These are phyloP conservation scores for Fusarium bactridioides DNA, from an alignment of 2,329 filamentous ascomycete genomes.

Conservation along the genomic window DNA sequence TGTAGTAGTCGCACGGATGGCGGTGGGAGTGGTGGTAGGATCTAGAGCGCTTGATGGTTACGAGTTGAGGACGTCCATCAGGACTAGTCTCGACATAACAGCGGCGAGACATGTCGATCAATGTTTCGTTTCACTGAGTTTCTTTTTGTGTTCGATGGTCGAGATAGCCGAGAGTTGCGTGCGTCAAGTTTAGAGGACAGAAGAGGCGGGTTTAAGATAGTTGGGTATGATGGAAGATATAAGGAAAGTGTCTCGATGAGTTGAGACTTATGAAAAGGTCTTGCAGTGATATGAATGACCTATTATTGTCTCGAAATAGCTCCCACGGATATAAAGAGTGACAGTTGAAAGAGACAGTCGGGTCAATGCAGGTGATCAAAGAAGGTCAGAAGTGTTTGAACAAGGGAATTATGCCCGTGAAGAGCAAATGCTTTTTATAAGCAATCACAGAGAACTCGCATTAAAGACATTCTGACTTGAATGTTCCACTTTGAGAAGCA, in stretches of 20 bases:
- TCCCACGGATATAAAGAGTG: conserved; percentile 31
- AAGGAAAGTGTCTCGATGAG: conserved; percentile 14
- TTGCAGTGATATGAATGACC: conserved; percentile 31
- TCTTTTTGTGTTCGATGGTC: background rate
- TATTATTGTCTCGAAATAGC: conserved; percentile 33
- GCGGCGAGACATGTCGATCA: conserved; percentile 46
- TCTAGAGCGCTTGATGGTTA: conserved; percentile 51
- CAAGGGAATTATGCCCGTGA: conserved; percentile 5
- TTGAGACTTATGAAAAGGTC: background rate
- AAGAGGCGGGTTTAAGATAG: background rate
- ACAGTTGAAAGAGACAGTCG: conserved; percentile 33
- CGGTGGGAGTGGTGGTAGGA: conserved; percentile 47
- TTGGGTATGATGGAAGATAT: conserved; percentile 7
- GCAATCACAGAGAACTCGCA: background rate
- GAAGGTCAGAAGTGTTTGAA: conserved; percentile 32
- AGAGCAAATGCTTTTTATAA: conserved; percentile 13
- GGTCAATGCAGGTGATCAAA: conserved; percentile 43
- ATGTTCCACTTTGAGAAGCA: conserved; percentile 18
- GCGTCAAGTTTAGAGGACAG: background rate
- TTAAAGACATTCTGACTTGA: background rate
- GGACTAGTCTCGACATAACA: conserved; percentile 49
- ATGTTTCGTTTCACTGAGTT: background rate
- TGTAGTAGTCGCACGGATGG: conserved; percentile 47
- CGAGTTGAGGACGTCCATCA: conserved; percentile 48
- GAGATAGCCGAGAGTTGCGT: background rate